phyloP scores from a whole-genome alignment of 208 protist genomes.

The Crithidia sp. region DNA sequence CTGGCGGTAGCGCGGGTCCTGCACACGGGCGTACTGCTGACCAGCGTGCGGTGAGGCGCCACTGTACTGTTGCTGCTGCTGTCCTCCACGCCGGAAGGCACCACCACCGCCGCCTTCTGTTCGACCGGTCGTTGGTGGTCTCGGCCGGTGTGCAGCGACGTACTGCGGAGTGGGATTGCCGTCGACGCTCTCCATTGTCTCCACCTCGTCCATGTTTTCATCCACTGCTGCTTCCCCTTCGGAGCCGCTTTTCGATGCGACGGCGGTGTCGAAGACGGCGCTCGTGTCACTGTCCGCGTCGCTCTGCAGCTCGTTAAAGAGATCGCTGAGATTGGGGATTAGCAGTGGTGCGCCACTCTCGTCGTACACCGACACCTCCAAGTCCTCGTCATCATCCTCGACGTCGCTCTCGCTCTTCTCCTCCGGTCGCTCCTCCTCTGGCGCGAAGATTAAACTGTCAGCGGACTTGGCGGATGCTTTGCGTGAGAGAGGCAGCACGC shows the following conservation, averaged over 20 bases:
- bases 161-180: too few species aligned
- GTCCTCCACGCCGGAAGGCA: background rate
- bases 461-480: background rate
- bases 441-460: background rate
- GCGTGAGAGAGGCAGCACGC: background rate
- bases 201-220: too few species aligned
- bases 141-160: too few species aligned
- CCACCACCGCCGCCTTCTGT: too few species aligned
- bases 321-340: slow-evolving; percentile 17
- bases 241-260: too few species aligned
- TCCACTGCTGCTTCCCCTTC: background rate
- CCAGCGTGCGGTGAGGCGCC: background rate
- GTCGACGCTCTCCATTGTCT: too few species aligned
- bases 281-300: background rate
- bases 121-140: too few species aligned
- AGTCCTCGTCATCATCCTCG: background rate
- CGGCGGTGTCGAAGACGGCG: background rate
- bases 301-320: slow-evolving; percentile 10
- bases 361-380: slow-evolving; percentile 22
- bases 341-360: slow-evolving; percentile 4
- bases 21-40: background rate
- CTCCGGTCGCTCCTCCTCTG: background rate
- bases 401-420: background rate
- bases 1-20: background rate
- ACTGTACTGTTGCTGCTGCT: background rate